phyloP scores from a whole-genome alignment of 163 green algal genomes.

The Smithsoniella earleae region DNA sequence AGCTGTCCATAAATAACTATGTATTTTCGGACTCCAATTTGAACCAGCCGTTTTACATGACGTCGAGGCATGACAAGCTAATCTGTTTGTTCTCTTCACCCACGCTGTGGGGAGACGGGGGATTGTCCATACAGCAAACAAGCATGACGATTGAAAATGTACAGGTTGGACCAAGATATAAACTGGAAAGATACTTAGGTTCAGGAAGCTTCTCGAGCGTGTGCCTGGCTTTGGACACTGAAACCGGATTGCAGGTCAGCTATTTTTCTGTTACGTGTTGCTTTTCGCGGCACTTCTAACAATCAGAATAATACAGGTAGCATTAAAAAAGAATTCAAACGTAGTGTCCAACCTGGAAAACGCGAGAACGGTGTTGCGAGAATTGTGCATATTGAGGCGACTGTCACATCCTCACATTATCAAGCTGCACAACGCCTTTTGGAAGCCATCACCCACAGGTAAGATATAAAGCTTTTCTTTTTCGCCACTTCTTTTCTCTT shows the following conservation, averaged over 20 bases:
- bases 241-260: neutral
- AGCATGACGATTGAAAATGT: neutral
- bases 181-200: constrained; percentile 18
- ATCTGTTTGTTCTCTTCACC: neutral
- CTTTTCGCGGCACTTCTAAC: neutral
- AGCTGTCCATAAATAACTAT: neutral
- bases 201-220: constrained; percentile 27
- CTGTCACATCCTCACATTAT: constrained; percentile 36
- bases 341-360: constrained; percentile 32
- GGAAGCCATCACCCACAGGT: constrained; percentile 33
- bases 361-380: constrained; percentile 31
- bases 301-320: constrained; percentile 22
- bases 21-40: neutral
- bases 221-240: constrained; percentile 29
- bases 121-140: neutral
- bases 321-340: constrained; percentile 35
- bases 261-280: neutral
- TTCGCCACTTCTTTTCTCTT: too few species aligned
- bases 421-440: constrained; percentile 33
- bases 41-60: neutral
- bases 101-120: neutral
- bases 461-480: neutral
- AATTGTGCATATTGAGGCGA: constrained; percentile 34
- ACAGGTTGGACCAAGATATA: constrained; percentile 13
- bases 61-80: neutral